Base-by-base conservation (phyloP, 805 yeast species). In the Cyberlindnera galapagoensis region DNA sequence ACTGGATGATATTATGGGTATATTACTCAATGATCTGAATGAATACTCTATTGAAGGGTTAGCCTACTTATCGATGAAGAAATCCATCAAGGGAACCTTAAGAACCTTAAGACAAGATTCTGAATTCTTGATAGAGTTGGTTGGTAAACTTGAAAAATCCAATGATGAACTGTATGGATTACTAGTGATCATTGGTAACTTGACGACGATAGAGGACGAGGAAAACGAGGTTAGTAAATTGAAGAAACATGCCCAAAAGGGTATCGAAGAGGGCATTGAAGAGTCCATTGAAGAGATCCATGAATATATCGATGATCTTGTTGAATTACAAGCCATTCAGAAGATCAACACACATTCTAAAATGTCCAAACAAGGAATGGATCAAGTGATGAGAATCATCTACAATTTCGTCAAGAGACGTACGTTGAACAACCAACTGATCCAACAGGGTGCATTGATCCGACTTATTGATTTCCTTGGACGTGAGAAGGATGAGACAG, bases 51-150 rank as follows among this genome's bases (percentile, higher is more conserved):
- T 71, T 14, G 79, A 73, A 51, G 74, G 69, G 1, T 46, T 73
- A 24, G 71, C 77, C 6, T 71, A 69, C 34, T 45, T 73, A n/a
- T 62, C 66, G 4, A 46, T 73, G 25, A 68, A 65, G 38, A 42
- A 56, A 4, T 46, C 60, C 6, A 56, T 68, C 0, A 63, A 62
- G 38, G 42, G 49, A 2, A 33, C 33, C 18, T 21, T 72, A 5
- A 55, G 77, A 43, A n/a, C n/a, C n/a, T 20, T 30, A 11, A n/a
- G 32, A n/a, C 32, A 36, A n/a, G 62, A 69, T 37, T 58, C 51
- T 1, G 47, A 38, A 9, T 52, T 63, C 5, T 46, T 65, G 9
- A 54, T 59, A 14, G 51, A 42, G 7, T 19, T 68, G 6, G 34
- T 52, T 1, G 43, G 47, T 6, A 15, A 47, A n/a, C 34, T 56